Evolutionary conservation across 441 rosid species (phyloP), one percentile per base, ranked within the genome.

Genomic region (Sinapis alba): DNA sequence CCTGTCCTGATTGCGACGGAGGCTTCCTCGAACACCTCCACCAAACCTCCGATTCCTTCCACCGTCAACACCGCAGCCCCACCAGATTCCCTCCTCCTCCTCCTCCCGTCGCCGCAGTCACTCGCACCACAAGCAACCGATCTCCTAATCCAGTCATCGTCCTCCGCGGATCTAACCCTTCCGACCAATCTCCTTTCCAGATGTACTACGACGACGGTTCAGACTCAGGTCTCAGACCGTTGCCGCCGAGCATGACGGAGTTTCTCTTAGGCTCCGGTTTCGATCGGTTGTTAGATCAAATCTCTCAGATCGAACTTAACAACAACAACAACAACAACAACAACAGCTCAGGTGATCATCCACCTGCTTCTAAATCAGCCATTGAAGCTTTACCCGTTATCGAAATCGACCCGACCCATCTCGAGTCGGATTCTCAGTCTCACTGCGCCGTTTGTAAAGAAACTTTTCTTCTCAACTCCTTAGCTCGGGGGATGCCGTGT

Each of bases 401-500:
- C 6, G 85, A 78, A 20, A 85, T 94, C 73, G 78, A 79, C 6
- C 74, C 78, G 10, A 30, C 21, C n/a, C 88, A 87, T 65, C 77
- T 82, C 0, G 68, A 36, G 0, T 26, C 80, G 41, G 97, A 94
- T 56, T 85, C 89, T 7, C 92, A 84, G 26, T 85, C 90, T 6
- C 90, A 84, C 80, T 94, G 98, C 45, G 97, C 97, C 8, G 94
- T 94, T 10, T 94, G 98, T 36, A 94, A 89, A 73, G 98, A 94
- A 60, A 81, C 78, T 0, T 94, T 94, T 65, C 80, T 83, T 20
- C 62, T 92, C 32, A 85, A 86, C 32, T 66, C 89, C 0, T 82
- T 86, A 8, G 97, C 93, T 9, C 81, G 89, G 6, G 94, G 89
- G 79, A 88, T 94, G 98, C 98, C 97, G 0, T 94, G 98, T 66